Evolutionary conservation across 257 asterid genomes (phyloP).

Genomic region (Petunia secreta): DNA sequence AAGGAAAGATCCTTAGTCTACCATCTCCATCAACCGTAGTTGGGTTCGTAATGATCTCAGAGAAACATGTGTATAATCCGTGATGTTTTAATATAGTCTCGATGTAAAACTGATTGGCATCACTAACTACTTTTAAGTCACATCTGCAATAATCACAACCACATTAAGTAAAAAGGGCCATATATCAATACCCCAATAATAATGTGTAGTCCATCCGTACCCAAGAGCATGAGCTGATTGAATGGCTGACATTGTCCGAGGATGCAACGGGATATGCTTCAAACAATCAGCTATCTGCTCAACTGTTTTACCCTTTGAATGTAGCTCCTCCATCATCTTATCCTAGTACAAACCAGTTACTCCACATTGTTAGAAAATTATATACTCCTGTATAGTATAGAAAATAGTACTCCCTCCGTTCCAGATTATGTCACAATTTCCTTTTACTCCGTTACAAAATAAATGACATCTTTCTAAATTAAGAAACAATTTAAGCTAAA

Average conservation of each 20-base stretch:
- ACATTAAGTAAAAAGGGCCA: conserved; percentile 2
- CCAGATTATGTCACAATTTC: neutral
- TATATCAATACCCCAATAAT: neutral
- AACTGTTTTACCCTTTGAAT: conserved; percentile 55
- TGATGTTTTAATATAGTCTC: conserved; percentile 70
- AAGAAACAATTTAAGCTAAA: neutral
- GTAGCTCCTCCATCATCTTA: conserved; percentile 73
- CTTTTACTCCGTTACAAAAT: too few relatives aligned
- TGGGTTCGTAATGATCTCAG: conserved; percentile 74
- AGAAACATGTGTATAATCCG: conserved; percentile 61
- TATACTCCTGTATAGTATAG: neutral
- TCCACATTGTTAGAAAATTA: neutral
- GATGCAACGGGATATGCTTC: conserved; percentile 63
- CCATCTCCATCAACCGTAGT: conserved; percentile 52
- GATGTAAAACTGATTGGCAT: conserved; percentile 74
- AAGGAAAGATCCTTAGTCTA: conserved; percentile 70
- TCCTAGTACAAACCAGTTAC: conserved; percentile 46
- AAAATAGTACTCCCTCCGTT: neutral
- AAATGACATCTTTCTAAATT: neutral
- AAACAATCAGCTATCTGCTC: conserved; percentile 70
- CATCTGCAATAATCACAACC: conserved; percentile 55
- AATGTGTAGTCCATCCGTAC: conserved; percentile 34
- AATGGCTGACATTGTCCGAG: conserved; percentile 50
- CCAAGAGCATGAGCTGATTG: conserved; percentile 67
- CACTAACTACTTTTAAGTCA: conserved; percentile 83